Base-by-base conservation (phyloP, 192 early-diverging fungal species). In the Coemansia umbellata region DNA sequence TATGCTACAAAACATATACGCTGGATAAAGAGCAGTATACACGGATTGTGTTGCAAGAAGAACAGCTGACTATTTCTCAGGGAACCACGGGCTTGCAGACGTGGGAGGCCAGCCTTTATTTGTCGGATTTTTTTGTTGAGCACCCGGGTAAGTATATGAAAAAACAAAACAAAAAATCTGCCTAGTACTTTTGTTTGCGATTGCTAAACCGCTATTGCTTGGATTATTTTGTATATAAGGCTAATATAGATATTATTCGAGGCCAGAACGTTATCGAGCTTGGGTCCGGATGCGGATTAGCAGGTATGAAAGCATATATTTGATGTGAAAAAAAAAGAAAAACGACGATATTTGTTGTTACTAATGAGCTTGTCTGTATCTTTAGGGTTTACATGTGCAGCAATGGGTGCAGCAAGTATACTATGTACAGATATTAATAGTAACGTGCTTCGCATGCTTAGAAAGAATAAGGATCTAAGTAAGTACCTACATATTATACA, bases 11-110 rank as follows among this genome's bases (percentile, higher is more conserved):
- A 41, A 78, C 76, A 8, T 78, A 78, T 15, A 30, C 54, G 24
- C 53, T 78, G 43, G 69, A 72, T 42, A 50, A 59, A 26, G 69
- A 72, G 22, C 73, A 76, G 62, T 66, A 69, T 11, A 58, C 55
- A 26, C 37, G 63, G 15, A 50, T 74, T 30, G 81, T 83, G 23
- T 49, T 87, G 19, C 51, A 53, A 5, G 85, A 87, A 53, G 68
- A 73, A 18, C 55, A 66, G 58, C 52, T 71, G 21, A 65, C 64
- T 44, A 80, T 84, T 24, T 80, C 82, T 5, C 62, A 78, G 24
- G 85, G 85, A 1, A 82, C 85, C 2, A 84, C 85, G 4, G 83
- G 85, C 0, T 39, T 87, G 23, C 63, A 78, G 37, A 83, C 81
- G 8, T 87, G 85, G 85, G 83, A 81, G 31, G 83, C 83, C 2